These are phyloP conservation scores for Ilex paraguariensis DNA, from an alignment of 305 asterid genomes.

Conservation along the genomic window DNA sequence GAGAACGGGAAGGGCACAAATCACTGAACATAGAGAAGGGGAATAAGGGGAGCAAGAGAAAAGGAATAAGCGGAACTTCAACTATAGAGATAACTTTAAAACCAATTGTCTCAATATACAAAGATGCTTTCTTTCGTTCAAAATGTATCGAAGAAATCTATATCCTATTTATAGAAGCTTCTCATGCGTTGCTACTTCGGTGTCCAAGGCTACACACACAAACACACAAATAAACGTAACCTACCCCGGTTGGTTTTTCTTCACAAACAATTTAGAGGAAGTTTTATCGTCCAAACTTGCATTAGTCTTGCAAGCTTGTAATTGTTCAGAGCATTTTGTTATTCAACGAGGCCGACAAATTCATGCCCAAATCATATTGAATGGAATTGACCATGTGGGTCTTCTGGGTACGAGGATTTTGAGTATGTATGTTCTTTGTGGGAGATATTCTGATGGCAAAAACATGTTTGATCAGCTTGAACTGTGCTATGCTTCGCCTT, in stretches of 20 bases:
- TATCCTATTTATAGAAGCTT: no score
- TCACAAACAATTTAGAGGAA: constrained; percentile 21
- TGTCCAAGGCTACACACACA: constrained; percentile 7
- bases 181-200: constrained; percentile 1
- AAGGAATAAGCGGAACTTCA: no score
- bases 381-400: constrained; percentile 62
- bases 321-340: constrained; percentile 21
- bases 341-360: constrained; percentile 43
- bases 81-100: no score
- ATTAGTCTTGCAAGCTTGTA: constrained; percentile 33
- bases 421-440: constrained; percentile 59
- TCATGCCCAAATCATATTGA: constrained; percentile 65
- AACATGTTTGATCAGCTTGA: constrained; percentile 59
- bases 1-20: no score
- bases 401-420: constrained; percentile 65
- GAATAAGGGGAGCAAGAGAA: no score
- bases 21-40: no score
- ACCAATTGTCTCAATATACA: no score
- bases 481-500: constrained; percentile 78
- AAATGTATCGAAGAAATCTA: no score
- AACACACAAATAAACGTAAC: background rate
- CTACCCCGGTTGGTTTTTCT: no score
- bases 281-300: constrained; percentile 65
- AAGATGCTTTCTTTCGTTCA: no score
- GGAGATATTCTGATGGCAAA: constrained; percentile 48